Conservation (phyloP, 352 stramenopile species). For the Halophytophthora polymorphica region DNA sequence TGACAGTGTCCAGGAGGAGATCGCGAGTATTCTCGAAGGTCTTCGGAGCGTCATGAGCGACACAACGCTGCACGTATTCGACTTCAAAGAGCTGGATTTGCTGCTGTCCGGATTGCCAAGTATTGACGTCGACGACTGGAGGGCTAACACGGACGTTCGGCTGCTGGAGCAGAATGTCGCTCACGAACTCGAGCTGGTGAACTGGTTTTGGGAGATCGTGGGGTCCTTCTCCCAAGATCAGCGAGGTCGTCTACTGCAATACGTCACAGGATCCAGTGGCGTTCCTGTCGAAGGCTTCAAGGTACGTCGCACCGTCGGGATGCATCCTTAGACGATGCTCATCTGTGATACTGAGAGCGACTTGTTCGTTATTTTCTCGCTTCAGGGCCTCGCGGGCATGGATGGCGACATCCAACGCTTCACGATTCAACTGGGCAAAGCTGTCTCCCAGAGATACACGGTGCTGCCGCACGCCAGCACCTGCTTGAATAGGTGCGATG, state of each 20-base stretch:
- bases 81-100: conserved; percentile 96
- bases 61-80: conserved; percentile 95
- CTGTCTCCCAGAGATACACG: conserved; percentile 41
- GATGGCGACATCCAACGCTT: conserved; percentile 72
- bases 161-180: conserved; percentile 26
- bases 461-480: conserved; percentile 74
- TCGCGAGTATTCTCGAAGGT: conserved; percentile 76
- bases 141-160: conserved; percentile 62
- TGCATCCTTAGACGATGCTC: not conserved
- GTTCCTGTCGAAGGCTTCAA: conserved; percentile 83
- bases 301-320: conserved; percentile 11
- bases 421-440: conserved; percentile 62
- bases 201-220: conserved; percentile 84
- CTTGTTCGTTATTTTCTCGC: not conserved
- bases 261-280: conserved; percentile 76
- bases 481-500: conserved; percentile 78
- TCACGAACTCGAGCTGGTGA: conserved; percentile 42
- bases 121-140: conserved; percentile 90
- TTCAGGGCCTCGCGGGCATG: conserved; percentile 64
- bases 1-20: conserved; percentile 87
- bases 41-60: conserved; percentile 96
- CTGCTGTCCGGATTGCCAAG: conserved; percentile 62
- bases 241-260: conserved; percentile 74
- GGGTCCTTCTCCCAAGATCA: conserved; percentile 55
- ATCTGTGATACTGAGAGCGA: not conserved